Evolutionary conservation across 257 asterid genomes (phyloP), one percentile per base, ranked within the genome.

Genomic region (Lavandula angustifolia): DNA sequence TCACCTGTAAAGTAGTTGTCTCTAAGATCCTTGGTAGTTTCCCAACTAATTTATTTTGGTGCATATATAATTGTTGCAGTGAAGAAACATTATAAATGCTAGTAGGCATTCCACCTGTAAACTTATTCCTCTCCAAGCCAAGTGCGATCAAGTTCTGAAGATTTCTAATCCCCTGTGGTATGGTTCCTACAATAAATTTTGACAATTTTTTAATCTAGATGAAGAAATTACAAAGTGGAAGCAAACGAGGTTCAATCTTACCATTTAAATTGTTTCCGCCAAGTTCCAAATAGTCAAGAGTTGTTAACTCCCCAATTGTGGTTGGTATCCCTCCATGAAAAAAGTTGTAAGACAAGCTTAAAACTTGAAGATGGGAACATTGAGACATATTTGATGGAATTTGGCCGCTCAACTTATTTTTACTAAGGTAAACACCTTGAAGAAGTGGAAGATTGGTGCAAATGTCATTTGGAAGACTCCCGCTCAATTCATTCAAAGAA

Each of bases 21-120:
- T 0, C 4, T 0, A 9, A 60, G 54, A 2, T 2, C 4, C 35
- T 38, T 16, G 74, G 67, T 4, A 73, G 16, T 0, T 12, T 7
- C 44, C 78, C 74, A 0, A n/a, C 44, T 31, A 73, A 50, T 27
- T 67, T 54, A 29, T 61, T 73, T 1, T 7, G 0, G 32, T 5
- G 0, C 9, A 61, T 14, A 4, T 3, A 0, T 11, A 73, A 9
- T 5, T 0, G 0, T 34, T 60, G 69, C 31, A 73, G 33, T 2
- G 73, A 66, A 42, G 78, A 61, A 27, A 67, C 12, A 49, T 74
- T 74, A 7, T 48, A 68, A 37, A 68, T 58, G 27, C 3, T 12
- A 5, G 35, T 6, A 17, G 76, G 70, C 9, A 68, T 3, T 16
- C 40, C 3, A 9, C 61, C 69, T n/a, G 3, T 42, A 37, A 74